Percentiles rank a stretch among this genome's conserved stretches.
phyloP scores from a whole-genome alignment of 129 eudicot species.

The Oenanthe sinensis region DNA sequence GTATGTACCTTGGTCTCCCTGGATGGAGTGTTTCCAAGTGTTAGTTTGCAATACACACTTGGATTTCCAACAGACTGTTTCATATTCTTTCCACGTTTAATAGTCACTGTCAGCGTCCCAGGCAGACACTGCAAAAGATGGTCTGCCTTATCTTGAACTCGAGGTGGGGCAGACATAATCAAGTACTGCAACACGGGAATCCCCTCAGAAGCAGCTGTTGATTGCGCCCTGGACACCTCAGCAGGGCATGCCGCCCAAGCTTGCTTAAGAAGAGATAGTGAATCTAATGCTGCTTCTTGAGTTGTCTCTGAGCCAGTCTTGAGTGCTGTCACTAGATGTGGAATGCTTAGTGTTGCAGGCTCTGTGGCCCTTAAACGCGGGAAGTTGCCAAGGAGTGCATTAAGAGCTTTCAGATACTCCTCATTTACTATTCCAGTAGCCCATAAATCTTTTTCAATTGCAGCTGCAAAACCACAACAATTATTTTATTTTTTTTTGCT shows the following conservation, averaged over 20 bases:
- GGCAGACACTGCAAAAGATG: slow-evolving; percentile 92
- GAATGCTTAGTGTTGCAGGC: slow-evolving; percentile 96
- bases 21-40: slow-evolving; percentile 88
- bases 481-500: too few relatives aligned
- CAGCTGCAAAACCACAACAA: slow-evolving; percentile 43
- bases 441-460: slow-evolving; percentile 95
- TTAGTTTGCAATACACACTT: slow-evolving; percentile 91
- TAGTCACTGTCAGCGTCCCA: slow-evolving; percentile 81
- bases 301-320: slow-evolving; percentile 95
- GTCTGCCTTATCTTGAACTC: slow-evolving; percentile 96
- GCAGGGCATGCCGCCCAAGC: slow-evolving; percentile 99
- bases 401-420: slow-evolving; percentile 89
- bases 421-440: slow-evolving; percentile 94
- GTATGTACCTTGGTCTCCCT: slow-evolving; percentile 71
- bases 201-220: slow-evolving; percentile 98
- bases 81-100: slow-evolving; percentile 95
- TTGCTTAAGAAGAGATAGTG: slow-evolving; percentile 85
- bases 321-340: slow-evolving; percentile 88
- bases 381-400: slow-evolving; percentile 86
- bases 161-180: slow-evolving; percentile 95
- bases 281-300: slow-evolving; percentile 99
- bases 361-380: slow-evolving; percentile 95
- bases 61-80: slow-evolving; percentile 96
- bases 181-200: slow-evolving; percentile 89
- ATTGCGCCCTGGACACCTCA: slow-evolving; percentile 93